Evolutionary conservation across 2,329 filamentous ascomycete genomes (phyloP).

Genomic region (Verticillium alfalfae): DNA sequence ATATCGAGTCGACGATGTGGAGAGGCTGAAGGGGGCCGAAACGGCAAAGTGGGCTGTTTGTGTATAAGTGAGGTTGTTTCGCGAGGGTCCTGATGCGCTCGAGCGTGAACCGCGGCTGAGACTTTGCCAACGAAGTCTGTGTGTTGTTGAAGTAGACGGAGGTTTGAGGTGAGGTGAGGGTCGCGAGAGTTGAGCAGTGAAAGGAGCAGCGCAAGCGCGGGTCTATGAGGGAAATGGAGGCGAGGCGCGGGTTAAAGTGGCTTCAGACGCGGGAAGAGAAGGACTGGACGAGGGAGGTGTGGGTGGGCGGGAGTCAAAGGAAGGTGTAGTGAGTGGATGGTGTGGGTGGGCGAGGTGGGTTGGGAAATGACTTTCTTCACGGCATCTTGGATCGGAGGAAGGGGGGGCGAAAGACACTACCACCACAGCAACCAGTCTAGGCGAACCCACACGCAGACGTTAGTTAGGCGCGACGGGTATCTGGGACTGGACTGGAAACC

Average conservation of each 20-base stretch:
- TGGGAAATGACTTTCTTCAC: background rate
- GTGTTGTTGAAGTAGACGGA: background rate
- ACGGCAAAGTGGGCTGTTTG: background rate
- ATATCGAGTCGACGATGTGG: background rate
- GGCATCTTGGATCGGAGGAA: background rate
- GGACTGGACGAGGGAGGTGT: background rate
- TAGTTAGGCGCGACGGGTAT: background rate
- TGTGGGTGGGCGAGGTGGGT: background rate
- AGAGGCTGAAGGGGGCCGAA: background rate
- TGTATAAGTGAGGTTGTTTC: background rate
- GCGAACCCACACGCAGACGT: background rate
- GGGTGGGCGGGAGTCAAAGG: background rate
- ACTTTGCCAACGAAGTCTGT: conserved; percentile 1
- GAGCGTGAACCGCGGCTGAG: background rate
- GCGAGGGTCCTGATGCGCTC: background rate
- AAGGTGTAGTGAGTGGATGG: background rate
- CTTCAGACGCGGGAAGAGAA: background rate
- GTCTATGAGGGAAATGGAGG: background rate
- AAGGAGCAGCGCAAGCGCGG: background rate
- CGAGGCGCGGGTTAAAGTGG: background rate
- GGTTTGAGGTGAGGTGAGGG: background rate
- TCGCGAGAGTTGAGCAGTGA: background rate
- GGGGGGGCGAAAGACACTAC: background rate
- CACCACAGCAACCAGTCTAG: background rate
- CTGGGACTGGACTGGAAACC: background rate